Evolutionary conservation across 371 early-diverging fungal genomes (phyloP), one percentile per base, ranked within the genome.

Genomic region (Gilbertella persicaria): DNA sequence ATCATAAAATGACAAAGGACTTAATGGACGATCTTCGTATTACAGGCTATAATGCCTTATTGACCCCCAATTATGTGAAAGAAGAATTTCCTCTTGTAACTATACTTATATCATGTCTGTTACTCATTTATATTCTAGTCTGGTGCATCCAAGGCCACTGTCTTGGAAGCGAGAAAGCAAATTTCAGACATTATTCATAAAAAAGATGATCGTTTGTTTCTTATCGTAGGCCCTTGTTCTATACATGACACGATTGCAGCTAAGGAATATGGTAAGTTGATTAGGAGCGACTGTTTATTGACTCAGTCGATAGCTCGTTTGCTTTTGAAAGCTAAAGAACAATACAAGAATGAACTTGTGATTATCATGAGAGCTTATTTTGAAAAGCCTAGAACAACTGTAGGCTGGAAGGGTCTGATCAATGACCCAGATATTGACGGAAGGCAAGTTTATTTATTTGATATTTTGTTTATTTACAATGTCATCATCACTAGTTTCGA

Each of bases 171-270:
- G 40, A 84, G 93, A 59, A 67, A 75, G 38, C 84, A 80, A 37
- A 77, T 86, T 17, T 71, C 78, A 23, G 70, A 79, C 37, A 84
- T 95, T 29, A 65, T 96, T 53, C 74, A 82, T 38, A 86, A 89
- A 33, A 64, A 80, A 58, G 95, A 94, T 58, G 96, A 96, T 70
- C 76, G 93, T 19, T 57, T 94, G 2, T 61, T 94, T 25, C 83
- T 94, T 24, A 82, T 96, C 63, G 92, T 95, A 12, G 97, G 97
- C 7, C 97, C 97, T 14, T 96, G 97, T 75, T 93, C 93, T n/a
- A 94, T 96, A 43, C 96, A 96, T 63, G 93, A 95, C 61, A 80
- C 85, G 39, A 67, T 84, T 45, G 91, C 93, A 14, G 96, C 95
- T 8, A 66, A 87, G 37, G 93, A 93, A 67, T 96, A 96, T 63